Evolutionary conservation across 345 rosid species (phyloP), one percentile per base, ranked within the genome.

Genomic region (Eucalyptus sp.): DNA sequence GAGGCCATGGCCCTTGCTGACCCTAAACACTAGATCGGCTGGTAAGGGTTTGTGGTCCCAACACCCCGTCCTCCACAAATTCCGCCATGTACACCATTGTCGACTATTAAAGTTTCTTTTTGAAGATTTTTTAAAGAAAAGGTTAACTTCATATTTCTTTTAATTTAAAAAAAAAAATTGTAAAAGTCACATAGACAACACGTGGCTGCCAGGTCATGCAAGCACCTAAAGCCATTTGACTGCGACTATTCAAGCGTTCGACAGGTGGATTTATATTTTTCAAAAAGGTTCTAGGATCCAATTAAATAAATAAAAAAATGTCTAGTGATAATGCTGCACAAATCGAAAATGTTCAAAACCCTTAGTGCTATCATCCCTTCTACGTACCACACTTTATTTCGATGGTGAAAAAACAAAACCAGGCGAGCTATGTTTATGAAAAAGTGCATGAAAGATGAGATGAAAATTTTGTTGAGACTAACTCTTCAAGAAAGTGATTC

Each of bases 161-260:
- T 25, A 2, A 24, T 9, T 12, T 60, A 0, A 5, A 50, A 51
- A 50, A 51, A 58, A 58, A 58, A 10, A 0, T 60, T 60, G 7
- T 60, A 60, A 60, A 25, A 60, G 66, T 14, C 66, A 27, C 31
- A 27, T 60, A 60, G 31, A 60, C 31, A 27, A 27, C 15, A 60
- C 7, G n/a, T 25, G 14, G 14, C 31, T 60, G 62, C 13, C 62
- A 56, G 29, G 62, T 56, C 4, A 56, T 11, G 62, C 62, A 27
- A 60, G 66, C 66, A 60, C 66, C 12, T 6, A 60, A 60, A 60
- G 66, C n/a, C 66, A 60, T 27, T 27, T 60, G 66, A 60, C 15
- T 60, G 14, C 31, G 4, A 27, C 66, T 60, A 25, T 60, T 60
- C n/a, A 60, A 60, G 66, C 66, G 27, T 27, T 60, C 15, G 31